These are phyloP conservation scores for Cystobasidiaceae sp. DNA, from an alignment of 1,284 basidiomycete genomes.

Conservation along the genomic window DNA sequence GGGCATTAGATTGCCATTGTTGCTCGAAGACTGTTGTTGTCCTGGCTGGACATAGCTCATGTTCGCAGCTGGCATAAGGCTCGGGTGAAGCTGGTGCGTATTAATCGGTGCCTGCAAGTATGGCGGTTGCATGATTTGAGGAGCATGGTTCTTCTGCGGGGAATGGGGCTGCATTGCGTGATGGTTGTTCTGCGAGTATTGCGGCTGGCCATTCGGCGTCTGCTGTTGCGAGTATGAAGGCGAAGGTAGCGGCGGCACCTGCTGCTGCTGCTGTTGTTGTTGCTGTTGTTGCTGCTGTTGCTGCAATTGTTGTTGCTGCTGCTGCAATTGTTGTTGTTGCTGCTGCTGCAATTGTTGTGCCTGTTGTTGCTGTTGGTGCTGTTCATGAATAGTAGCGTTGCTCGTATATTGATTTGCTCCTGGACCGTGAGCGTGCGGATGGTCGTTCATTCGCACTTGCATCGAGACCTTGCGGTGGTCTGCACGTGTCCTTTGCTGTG, in stretches of 20 bases:
- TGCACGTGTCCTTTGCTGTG: conserved; percentile 16
- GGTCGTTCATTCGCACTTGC: conserved; percentile 27
- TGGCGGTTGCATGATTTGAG: conserved; percentile 29
- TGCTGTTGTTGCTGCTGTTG: neutral
- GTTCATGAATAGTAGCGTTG: no score
- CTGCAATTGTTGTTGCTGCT: neutral
- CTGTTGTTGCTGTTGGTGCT: neutral
- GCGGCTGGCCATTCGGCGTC: neutral
- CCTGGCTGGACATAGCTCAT: conserved; percentile 12
- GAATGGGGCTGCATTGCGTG: neutral
- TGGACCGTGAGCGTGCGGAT: no score
- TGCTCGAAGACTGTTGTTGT: neutral
- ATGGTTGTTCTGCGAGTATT: neutral
- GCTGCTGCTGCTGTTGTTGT: neutral
- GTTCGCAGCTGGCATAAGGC: conserved; percentile 11
- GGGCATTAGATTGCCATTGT: neutral
- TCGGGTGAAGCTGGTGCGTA: conserved; percentile 20
- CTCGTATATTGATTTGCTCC: no score
- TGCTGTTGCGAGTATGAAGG: neutral
- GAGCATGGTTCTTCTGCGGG: conserved; percentile 13
- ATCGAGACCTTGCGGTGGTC: conserved; percentile 30
- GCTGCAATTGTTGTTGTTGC: neutral
- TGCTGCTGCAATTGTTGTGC: neutral
- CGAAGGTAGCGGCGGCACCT: neutral
- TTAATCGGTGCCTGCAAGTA: conserved; percentile 12